These are phyloP conservation scores for Trichoderma endophyticum DNA, from an alignment of 2,329 filamentous ascomycete genomes.

Conservation along the genomic window DNA sequence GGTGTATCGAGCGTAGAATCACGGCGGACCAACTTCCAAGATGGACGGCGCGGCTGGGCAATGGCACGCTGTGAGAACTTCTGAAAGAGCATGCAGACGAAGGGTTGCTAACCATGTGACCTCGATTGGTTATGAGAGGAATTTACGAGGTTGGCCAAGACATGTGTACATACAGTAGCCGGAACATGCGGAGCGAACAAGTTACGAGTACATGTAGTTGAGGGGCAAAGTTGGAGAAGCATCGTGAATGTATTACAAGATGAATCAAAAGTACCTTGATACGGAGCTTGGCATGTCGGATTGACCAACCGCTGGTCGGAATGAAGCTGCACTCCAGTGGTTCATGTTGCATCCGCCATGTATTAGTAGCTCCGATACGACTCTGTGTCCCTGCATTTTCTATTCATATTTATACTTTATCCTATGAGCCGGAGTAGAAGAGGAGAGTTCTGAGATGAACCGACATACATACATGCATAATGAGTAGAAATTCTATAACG, in stretches of 20 bases:
- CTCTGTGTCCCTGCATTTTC: not conserved
- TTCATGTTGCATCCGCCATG: not conserved
- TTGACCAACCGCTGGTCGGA: not conserved
- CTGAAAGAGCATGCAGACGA: not conserved
- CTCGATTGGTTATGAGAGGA: too few relatives aligned
- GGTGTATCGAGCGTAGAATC: not conserved
- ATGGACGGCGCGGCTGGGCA: not conserved
- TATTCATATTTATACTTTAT: not conserved
- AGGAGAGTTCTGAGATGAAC: not conserved
- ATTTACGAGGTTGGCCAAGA: not conserved
- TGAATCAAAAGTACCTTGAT: slow-evolving; percentile 5
- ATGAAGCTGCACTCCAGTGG: not conserved
- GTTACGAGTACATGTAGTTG: not conserved
- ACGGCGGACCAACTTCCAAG: not conserved
- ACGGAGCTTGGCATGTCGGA: not conserved
- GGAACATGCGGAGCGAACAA: not conserved
- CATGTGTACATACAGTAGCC: not conserved
- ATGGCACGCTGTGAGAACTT: slow-evolving; percentile 3
- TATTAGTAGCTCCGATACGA: slow-evolving; percentile 1
- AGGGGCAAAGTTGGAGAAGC: not conserved
- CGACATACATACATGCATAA: not conserved
- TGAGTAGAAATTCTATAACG: not conserved
- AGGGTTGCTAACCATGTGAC: not conserved
- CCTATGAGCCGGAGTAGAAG: not conserved
- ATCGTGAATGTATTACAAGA: not conserved